Base-by-base conservation (phyloP, 1,284 basidiomycete genomes). In the Xerocomus minutiporus region DNA sequence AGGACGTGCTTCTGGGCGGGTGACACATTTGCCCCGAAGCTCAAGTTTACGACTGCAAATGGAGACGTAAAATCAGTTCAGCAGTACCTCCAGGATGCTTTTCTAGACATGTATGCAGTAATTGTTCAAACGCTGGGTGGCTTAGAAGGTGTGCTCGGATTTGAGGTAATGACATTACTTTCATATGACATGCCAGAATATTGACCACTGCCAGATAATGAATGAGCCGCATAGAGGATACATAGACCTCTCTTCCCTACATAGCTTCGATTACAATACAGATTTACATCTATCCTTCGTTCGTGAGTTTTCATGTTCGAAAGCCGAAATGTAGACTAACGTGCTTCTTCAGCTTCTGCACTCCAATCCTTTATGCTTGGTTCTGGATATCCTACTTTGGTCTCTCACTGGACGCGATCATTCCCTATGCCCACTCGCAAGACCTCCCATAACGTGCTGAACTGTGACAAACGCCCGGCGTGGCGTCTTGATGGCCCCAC, bases 221-320 rank as follows among this genome's bases (percentile, higher is more conserved):
- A 99, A 99, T 63, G 96, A 99, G 70, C 96, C 96, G 1, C 95
- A 99, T 71, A 79, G 88, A 63, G 97, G 96, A 25, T 97, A 94
- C 65, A 84, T 97, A 55, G 83, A 88, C 52, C 74, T 96, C 3
- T 76, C 83, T 39, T 92, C 91, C 3, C 79, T 97, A 48, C 85
- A 97, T 62, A 75, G 75, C 31, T 98, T 92, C 73, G 86, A 97
- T 69, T 94, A 97, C 71, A 93, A 92, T 58, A 97, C 94, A 9
- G 94, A 98, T 65, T 80, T 99, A 6, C 93, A 97, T 63, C 79
- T 97, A 28, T 84, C 86, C 13, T 78, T 86, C 66, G 84, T 88
- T 64, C 91, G 88, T 90, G 62, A 72, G 86, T 80, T 25, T 11
- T 12, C 26, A 5, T 28, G 40, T 38, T 50, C 20, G 23, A 46